Percentiles rank a stretch among this genome's conserved stretches.
phyloP scores from a whole-genome alignment of 495 filamentous ascomycete species.

The Diplogelasinospora grovesii region DNA sequence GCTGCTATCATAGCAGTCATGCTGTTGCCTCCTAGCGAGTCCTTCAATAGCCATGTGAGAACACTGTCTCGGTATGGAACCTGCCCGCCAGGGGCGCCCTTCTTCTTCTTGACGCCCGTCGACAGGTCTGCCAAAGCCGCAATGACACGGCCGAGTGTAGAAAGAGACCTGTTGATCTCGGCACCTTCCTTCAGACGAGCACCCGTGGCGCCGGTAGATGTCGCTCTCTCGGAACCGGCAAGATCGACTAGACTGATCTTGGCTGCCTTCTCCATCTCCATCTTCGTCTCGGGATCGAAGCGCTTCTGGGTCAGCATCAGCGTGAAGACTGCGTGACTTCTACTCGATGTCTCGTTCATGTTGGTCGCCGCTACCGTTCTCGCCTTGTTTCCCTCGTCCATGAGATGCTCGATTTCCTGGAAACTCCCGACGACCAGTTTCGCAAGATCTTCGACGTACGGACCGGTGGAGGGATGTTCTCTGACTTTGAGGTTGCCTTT shows the following conservation, averaged over 20 bases:
- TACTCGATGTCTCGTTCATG: slow-evolving; percentile 99
- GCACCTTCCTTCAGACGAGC: slow-evolving; percentile 96
- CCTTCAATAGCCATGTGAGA: slow-evolving; percentile 94
- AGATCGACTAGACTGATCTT: slow-evolving; percentile 98
- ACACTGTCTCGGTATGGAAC: slow-evolving; percentile 97
- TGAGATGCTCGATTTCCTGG: slow-evolving; percentile 89
- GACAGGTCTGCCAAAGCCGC: slow-evolving; percentile 90
- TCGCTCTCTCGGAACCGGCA: slow-evolving; percentile 94
- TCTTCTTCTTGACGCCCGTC: slow-evolving; percentile 76
- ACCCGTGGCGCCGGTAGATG: slow-evolving; percentile 90
- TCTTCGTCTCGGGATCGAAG: slow-evolving; percentile 85
- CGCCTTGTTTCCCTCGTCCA: slow-evolving; percentile 99
- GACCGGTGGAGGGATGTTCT: slow-evolving; percentile 95
- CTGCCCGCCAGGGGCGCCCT: slow-evolving; percentile 51
- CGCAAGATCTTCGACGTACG: slow-evolving; percentile 96
- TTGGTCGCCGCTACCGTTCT: slow-evolving; percentile 97
- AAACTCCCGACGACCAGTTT: slow-evolving; percentile 98
- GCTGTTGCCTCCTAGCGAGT: slow-evolving; percentile 96
- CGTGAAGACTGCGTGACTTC: slow-evolving; percentile 97
- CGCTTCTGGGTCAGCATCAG: slow-evolving; percentile 91
- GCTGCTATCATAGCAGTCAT: slow-evolving; percentile 99
- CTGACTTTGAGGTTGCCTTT: slow-evolving; percentile 96
- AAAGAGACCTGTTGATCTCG: slow-evolving; percentile 96
- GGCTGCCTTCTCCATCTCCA: slow-evolving; percentile 96
- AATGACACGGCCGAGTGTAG: slow-evolving; percentile 96